Evolutionary conservation across 805 yeast genomes (phyloP).

Genomic region (Clavispora phyllophila): DNA sequence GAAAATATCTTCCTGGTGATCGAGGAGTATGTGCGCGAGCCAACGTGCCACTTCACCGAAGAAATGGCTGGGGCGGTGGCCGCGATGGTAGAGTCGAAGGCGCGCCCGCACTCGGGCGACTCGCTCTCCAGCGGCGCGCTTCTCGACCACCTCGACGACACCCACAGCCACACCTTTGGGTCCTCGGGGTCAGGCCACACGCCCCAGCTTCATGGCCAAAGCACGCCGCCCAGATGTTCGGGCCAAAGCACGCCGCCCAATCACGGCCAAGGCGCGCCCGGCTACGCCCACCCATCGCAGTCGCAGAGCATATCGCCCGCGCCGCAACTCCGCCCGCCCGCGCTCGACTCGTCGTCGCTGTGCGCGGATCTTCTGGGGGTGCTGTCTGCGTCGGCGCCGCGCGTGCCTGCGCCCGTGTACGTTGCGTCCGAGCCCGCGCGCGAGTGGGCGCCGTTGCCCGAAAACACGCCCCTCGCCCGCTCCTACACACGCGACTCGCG

Average conservation of each 20-base stretch:
- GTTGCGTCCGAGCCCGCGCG: background rate
- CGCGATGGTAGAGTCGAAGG: background rate
- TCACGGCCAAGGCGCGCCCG: no score
- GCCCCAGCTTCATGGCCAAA: no score
- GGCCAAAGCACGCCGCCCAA: no score
- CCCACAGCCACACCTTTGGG: background rate
- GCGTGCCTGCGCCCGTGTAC: background rate
- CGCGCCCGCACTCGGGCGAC: background rate
- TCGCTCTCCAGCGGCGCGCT: constrained; percentile 21
- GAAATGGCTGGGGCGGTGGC: constrained; percentile 5
- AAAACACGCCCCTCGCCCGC: constrained; percentile 6
- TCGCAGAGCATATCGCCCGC: background rate
- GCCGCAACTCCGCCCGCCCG: background rate
- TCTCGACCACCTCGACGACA: constrained; percentile 7
- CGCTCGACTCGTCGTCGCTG: background rate
- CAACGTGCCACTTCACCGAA: constrained; percentile 9
- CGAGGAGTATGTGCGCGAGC: constrained; percentile 19
- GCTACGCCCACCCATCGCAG: no score
- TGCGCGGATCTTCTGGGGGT: background rate
- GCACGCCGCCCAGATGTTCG: no score
- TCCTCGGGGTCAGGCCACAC: background rate
- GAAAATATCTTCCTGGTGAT: constrained; percentile 29
- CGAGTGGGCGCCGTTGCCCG: constrained; percentile 1
- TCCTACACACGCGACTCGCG: constrained; percentile 11
- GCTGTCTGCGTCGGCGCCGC: background rate